Evolutionary conservation across 2,329 filamentous ascomycete species (phyloP), one percentile per base, ranked within the genome.

Genomic region (Zymoseptoria crescenta): DNA sequence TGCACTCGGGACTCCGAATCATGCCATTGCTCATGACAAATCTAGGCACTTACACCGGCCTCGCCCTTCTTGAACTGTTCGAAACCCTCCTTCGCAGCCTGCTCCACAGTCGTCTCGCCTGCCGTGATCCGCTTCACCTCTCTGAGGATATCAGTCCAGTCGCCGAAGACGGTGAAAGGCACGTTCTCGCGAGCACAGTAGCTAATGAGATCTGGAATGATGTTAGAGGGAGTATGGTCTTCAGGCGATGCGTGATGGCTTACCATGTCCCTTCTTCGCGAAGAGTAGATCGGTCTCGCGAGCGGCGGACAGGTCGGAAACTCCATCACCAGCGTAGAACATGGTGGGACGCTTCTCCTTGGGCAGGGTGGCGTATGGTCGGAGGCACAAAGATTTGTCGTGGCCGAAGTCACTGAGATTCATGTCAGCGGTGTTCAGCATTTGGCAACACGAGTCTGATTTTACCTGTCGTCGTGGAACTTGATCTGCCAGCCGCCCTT

Each of bases 291-390:
- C 91, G 2, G 92, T 96, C 79, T 97, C 92, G 67, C 88, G 86
- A 2, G 94, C 93, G 96, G 80, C 56, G 27, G 89, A 95, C 56
- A 97, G 80, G 72, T 97, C 93, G 2, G 89, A 95, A 4, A 96
- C 91, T 54, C 93, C 93, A 68, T 97, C 93, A 59, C 94, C 94
- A 30, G 94, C 93, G 70, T 99, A 99, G 74, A 97, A 91, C 77
- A 97, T 84, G 48, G 85, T 86, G 1, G 94, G 94, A 49, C 91
- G 82, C 69, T 88, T 76, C 30, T 79, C 74, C 13, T 79, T 79
- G 0, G 89, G 85, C 50, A 96, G 80, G 27, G 84, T 80, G 2
- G 87, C 87, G 76, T 97, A 97, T 55, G 91, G 91, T 65, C 89
- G 85, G 69, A 99, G 91, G 72, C 94, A 90, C 56, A 93, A 80